A percentile compares a stretch with the other conserved stretches of the same genome.
Evolutionary conservation across 352 stramenopile species (phyloP).

Genomic region (Pythium sp.): DNA sequence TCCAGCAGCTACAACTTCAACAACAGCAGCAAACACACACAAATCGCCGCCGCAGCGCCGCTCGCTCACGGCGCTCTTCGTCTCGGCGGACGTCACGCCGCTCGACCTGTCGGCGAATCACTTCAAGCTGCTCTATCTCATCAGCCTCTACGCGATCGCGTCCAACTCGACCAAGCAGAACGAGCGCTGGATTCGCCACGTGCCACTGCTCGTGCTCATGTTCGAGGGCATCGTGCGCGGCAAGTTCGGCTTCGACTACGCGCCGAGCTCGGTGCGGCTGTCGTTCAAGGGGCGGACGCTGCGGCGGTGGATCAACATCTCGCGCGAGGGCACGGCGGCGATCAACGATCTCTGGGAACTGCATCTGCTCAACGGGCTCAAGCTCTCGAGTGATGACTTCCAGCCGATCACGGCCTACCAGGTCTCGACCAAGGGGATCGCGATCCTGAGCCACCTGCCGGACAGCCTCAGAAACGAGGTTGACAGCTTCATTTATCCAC

Average conservation of each 20-base stretch:
- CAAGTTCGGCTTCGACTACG: slow-evolving; percentile 97
- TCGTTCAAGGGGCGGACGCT: slow-evolving; percentile 88
- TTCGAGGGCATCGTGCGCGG: slow-evolving; percentile 95
- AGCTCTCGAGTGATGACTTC: slow-evolving; percentile 92
- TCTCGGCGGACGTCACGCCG: slow-evolving; percentile 8
- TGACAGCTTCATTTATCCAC: slow-evolving; percentile 61
- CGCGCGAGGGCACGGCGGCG: slow-evolving; percentile 93
- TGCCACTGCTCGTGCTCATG: slow-evolving; percentile 94
- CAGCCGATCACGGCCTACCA: slow-evolving; percentile 97
- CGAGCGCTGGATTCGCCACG: slow-evolving; percentile 95
- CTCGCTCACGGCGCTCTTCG: background rate
- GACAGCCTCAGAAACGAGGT: slow-evolving; percentile 65
- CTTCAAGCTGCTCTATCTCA: slow-evolving; percentile 95
- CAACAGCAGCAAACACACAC: background rate
- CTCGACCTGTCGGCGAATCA: slow-evolving; percentile 91
- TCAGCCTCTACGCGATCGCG: slow-evolving; percentile 92
- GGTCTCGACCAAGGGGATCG: slow-evolving; percentile 87
- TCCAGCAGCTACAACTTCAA: background rate
- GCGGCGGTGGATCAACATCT: slow-evolving; percentile 91
- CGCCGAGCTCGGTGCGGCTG: slow-evolving; percentile 92
- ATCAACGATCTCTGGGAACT: slow-evolving; percentile 94
- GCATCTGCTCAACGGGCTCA: slow-evolving; percentile 91
- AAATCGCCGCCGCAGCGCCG: background rate
- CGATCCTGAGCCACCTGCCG: slow-evolving; percentile 84
- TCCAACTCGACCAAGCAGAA: slow-evolving; percentile 88